These are phyloP conservation scores for Sarocladium oryzae DNA, from an alignment of 2,329 filamentous ascomycete species.

Conservation along the genomic window DNA sequence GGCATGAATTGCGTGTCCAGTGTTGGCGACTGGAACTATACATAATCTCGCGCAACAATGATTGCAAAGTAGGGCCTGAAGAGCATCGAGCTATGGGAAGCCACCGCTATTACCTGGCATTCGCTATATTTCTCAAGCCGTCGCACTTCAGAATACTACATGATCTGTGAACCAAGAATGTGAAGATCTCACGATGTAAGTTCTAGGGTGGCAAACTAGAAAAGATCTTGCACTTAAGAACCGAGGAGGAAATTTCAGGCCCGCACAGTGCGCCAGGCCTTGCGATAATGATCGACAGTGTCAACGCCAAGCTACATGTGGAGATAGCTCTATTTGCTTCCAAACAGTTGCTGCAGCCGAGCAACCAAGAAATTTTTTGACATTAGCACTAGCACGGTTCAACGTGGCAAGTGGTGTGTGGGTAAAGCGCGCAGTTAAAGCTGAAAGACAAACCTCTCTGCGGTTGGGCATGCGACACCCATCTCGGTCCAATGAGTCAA, in stretches of 20 bases:
- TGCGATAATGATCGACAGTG: conserved; percentile 4
- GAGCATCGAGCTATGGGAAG: no score
- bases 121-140: no score
- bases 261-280: not conserved
- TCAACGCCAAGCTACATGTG: conserved; percentile 1
- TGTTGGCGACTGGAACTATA: no score
- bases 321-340: conserved; percentile 1
- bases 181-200: conserved; percentile 31
- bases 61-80: no score
- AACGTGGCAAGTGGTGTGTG: not conserved
- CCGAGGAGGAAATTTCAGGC: not conserved
- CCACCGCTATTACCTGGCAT: no score
- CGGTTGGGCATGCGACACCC: no score
- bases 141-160: no score
- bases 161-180: no score
- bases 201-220: conserved; percentile 14
- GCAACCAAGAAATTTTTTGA: not conserved
- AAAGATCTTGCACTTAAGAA: not conserved
- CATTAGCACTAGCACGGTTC: not conserved
- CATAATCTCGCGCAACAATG: no score
- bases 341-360: not conserved
- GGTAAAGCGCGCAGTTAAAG: not conserved
- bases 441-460: not conserved
- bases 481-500: no score
- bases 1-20: no score